Conservation (phyloP, 192 early-diverging fungal species). For the Diversispora epigaea region DNA sequence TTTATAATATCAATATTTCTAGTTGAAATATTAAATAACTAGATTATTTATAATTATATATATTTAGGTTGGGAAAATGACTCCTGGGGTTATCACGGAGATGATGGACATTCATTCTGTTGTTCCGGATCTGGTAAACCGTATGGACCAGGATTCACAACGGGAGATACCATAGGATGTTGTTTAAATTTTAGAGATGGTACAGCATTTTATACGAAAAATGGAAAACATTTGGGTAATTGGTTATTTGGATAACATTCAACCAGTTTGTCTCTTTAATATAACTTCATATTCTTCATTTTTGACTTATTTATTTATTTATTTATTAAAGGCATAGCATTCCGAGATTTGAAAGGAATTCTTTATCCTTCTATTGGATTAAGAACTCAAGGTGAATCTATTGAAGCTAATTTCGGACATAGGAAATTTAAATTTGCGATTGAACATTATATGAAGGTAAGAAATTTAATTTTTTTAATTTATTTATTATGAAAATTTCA, state of each 20-base stretch:
- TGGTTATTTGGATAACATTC: background rate
- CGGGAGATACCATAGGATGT: slow-evolving; percentile 94
- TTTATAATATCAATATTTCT: background rate
- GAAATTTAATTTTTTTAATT: slow-evolving; percentile 1
- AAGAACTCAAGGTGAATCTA: slow-evolving; percentile 67
- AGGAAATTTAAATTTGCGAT: slow-evolving; percentile 72
- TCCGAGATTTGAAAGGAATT: slow-evolving; percentile 44
- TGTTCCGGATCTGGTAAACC: slow-evolving; percentile 70
- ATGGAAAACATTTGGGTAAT: slow-evolving; percentile 74
- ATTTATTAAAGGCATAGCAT: slow-evolving; percentile 37
- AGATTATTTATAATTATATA: too few relatives aligned
- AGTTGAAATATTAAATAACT: too few relatives aligned
- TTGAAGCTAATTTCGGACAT: slow-evolving; percentile 80
- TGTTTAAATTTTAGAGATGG: slow-evolving; percentile 80
- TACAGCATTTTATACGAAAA: slow-evolving; percentile 88
- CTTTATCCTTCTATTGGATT: slow-evolving; percentile 76
- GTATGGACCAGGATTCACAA: slow-evolving; percentile 89
- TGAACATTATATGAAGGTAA: slow-evolving; percentile 60
- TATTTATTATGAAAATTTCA: background rate
- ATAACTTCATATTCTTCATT: background rate
- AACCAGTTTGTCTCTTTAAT: too few relatives aligned
- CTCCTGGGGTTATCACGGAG: slow-evolving; percentile 97
- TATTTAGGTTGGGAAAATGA: slow-evolving; percentile 76
- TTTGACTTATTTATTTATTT: background rate
- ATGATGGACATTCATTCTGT: slow-evolving; percentile 86